Percentiles rank a stretch among this genome's conserved stretches.
phyloP scores from a whole-genome alignment of 306 rosid genomes.

The Inga leiocalycina region DNA sequence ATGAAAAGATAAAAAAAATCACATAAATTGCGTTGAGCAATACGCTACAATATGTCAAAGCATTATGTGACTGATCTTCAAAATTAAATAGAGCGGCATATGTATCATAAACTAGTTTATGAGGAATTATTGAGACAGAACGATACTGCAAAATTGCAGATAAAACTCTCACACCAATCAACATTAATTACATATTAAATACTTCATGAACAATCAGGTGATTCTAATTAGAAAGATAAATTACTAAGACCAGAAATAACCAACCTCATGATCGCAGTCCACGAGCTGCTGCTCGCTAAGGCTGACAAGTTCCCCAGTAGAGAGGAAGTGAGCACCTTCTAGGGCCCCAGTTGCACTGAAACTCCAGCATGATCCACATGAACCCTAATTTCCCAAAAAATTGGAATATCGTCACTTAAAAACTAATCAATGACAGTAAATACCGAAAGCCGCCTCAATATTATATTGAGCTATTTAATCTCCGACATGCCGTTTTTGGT shows the following conservation, averaged over 20 bases:
- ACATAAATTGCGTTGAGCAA: neutral
- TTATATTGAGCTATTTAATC: neutral
- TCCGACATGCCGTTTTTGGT: too few species aligned
- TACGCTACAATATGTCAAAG: neutral
- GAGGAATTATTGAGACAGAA: neutral
- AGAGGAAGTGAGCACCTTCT: slow-evolving; percentile 91
- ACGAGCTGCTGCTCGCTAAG: slow-evolving; percentile 98
- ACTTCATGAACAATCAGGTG: neutral
- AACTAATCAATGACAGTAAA: neutral
- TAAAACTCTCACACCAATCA: neutral
- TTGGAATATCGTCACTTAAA: neutral
- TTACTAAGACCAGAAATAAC: neutral
- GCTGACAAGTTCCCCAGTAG: slow-evolving; percentile 84
- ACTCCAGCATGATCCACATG: slow-evolving; percentile 99
- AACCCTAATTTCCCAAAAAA: slow-evolving; percentile 60
- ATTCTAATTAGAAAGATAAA: neutral
- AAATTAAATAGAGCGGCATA: neutral
- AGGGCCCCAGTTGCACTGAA: slow-evolving; percentile 93
- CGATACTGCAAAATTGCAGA: neutral
- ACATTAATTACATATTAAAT: neutral
- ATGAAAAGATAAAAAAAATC: neutral
- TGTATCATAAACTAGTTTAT: neutral
- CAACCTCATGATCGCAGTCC: slow-evolving; percentile 97
- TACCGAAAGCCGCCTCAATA: neutral
- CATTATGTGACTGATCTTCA: neutral